phyloP scores from a whole-genome alignment of 495 filamentous ascomycete genomes.

The Tirmania nivea region DNA sequence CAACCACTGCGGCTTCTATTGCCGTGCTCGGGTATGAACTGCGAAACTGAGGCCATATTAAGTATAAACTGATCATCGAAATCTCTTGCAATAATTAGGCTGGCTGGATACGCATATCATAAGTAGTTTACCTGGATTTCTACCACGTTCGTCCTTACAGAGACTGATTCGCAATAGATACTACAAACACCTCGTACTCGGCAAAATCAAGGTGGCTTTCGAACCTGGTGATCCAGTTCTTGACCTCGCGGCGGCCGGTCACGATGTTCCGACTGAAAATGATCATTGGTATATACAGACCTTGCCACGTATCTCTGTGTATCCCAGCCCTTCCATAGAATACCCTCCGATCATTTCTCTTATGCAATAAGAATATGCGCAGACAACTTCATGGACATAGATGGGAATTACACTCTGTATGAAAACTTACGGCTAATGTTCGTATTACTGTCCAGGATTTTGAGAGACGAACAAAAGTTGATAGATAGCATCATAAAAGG shows the following conservation, averaged over 20 bases:
- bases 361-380: not conserved
- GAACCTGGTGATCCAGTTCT: constrained; percentile 77
- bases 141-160: too few species aligned
- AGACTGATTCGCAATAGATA: constrained; percentile 23
- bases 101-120: constrained; percentile 71
- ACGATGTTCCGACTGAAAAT: constrained; percentile 22
- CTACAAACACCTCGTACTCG: constrained; percentile 72
- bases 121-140: not conserved
- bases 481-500: constrained; percentile 65
- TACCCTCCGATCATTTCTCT: not conserved
- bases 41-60: not conserved
- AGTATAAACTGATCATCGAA: constrained; percentile 8
- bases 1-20: constrained; percentile 73
- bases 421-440: constrained; percentile 28
- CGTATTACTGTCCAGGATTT: constrained; percentile 46
- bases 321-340: too few species aligned
- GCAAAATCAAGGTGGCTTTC: constrained; percentile 91
- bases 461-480: constrained; percentile 52
- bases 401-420: constrained; percentile 19
- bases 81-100: constrained; percentile 21
- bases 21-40: constrained; percentile 46
- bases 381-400: not conserved
- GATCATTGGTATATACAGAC: not conserved
- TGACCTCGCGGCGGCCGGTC: constrained; percentile 57
- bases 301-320: too few species aligned